Evolutionary conservation across 2,329 filamentous ascomycete species (phyloP).

Genomic region (Parafenestella ontariensis): DNA sequence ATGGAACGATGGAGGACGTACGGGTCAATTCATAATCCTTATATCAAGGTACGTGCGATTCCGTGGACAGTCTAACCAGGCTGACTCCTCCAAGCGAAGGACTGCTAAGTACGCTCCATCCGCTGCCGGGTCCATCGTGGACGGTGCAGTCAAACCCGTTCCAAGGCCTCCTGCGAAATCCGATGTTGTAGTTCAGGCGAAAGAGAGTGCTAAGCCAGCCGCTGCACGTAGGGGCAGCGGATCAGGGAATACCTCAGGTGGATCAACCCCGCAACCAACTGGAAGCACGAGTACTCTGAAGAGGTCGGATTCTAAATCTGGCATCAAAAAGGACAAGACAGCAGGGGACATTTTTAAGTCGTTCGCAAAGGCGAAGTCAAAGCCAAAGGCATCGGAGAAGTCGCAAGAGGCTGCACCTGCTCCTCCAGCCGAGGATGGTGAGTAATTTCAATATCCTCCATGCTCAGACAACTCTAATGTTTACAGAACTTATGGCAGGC

Average conservation of each 20-base stretch:
- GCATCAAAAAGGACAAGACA: slow-evolving; percentile 67
- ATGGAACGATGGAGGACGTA: slow-evolving; percentile 67
- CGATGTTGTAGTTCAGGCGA: slow-evolving; percentile 19
- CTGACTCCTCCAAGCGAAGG: slow-evolving; percentile 51
- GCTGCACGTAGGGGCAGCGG: slow-evolving; percentile 28
- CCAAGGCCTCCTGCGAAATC: slow-evolving; percentile 16
- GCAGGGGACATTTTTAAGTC: slow-evolving; percentile 73
- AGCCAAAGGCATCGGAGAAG: slow-evolving; percentile 53
- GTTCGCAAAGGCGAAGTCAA: slow-evolving; percentile 75
- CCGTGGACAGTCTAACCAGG: not conserved
- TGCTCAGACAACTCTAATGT: slow-evolving; percentile 31
- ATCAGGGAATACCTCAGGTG: slow-evolving; percentile 44
- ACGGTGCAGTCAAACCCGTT: not conserved
- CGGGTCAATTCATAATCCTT: slow-evolving; percentile 76
- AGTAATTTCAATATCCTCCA: slow-evolving; percentile 7
- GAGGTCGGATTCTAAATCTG: slow-evolving; percentile 50
- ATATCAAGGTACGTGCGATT: slow-evolving; percentile 61
- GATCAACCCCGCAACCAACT: slow-evolving; percentile 41
- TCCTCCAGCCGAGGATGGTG: slow-evolving; percentile 59
- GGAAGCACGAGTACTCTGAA: slow-evolving; percentile 30
- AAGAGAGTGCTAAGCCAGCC: slow-evolving; percentile 29
- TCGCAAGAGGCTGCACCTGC: slow-evolving; percentile 51
- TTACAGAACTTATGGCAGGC: slow-evolving; percentile 59
- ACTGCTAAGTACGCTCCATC: slow-evolving; percentile 48
- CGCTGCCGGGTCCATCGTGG: slow-evolving; percentile 31